A percentile compares a stretch with the other conserved stretches of the same genome.
Evolutionary conservation across 2,329 filamentous ascomycete genomes (phyloP).

Genomic region (Laburnicola sp.): DNA sequence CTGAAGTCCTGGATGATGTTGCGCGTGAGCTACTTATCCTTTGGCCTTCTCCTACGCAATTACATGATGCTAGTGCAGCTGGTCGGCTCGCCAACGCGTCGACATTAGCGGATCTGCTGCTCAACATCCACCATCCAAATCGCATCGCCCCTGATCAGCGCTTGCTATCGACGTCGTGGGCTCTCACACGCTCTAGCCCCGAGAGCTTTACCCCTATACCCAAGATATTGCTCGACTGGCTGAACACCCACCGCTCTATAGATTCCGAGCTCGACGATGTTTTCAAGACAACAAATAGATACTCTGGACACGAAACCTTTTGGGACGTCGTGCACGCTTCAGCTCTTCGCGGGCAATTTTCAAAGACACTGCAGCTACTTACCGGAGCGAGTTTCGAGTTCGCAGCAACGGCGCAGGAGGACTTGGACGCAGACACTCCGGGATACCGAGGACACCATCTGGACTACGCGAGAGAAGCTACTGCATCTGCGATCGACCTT

Average conservation of each 20-base stretch:
- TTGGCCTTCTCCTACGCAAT: constrained; percentile 58
- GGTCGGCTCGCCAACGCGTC: constrained; percentile 72
- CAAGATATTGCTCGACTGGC: constrained; percentile 80
- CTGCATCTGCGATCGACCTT: constrained; percentile 68
- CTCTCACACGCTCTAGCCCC: constrained; percentile 26
- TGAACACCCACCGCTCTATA: constrained; percentile 73
- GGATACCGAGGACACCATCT: constrained; percentile 77
- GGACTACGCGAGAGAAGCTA: constrained; percentile 74
- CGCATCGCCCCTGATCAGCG: constrained; percentile 28
- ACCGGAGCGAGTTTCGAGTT: constrained; percentile 76
- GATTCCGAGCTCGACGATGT: constrained; percentile 68
- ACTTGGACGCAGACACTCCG: constrained; percentile 64
- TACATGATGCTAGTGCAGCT: constrained; percentile 51
- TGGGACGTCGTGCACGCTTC: constrained; percentile 78
- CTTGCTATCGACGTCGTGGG: constrained; percentile 30
- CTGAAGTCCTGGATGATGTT: constrained; percentile 30
- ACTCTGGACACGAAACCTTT: constrained; percentile 74
- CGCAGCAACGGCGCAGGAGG: constrained; percentile 66
- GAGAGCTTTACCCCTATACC: constrained; percentile 61
- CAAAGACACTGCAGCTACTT: constrained; percentile 68
- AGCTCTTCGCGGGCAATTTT: constrained; percentile 74
- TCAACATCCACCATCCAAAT: constrained; percentile 72
- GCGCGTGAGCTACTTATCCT: constrained; percentile 34
- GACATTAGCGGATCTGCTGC: constrained; percentile 75
- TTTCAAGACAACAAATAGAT: constrained; percentile 66